Evolutionary conservation across 805 yeast genomes (phyloP), one percentile per base, ranked within the genome.

Genomic region (Kregervanrija pseudodelftensis): DNA sequence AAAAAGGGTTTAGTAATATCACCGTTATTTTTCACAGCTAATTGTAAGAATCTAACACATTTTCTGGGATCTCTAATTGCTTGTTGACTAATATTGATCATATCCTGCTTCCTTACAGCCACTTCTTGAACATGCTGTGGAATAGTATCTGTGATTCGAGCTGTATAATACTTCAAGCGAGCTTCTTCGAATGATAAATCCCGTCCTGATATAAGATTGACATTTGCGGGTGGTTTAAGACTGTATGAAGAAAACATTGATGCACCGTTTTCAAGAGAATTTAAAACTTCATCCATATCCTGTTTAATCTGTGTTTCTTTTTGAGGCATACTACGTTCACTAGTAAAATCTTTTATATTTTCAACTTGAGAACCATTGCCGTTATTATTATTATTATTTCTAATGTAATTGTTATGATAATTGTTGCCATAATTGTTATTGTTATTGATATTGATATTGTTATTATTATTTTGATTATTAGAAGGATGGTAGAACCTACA

Each of bases 21-120:
- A 5, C 16, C 38, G 11, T 43, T 31, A 8, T 64, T 65, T 45
- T 63, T 57, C 7, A 74, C 69, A 5, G 74, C 63, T 15, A 68
- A 51, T 47, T 80, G 84, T n/a, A 73, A 56, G 56, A 71, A 80
- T 40, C 84, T 65, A 1, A 81, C 82, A 7, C 82, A 84, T 51
- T 70, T 68, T 16, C 64, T 61, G 2, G 75, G 57, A 44, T 76
- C 73, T 0, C 58, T 59, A 9, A 54, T 55, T 3, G 79, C 40
- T 37, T 63, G 67, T 1, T 59, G 45, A 1, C 72, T 46, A 47
- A 78, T 72, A 38, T 60, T 61, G 33, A 63, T 58, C 75, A 73
- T 72, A 50, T 80, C 84, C 11, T 60, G 57, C 15, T 59, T 60
- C 53, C 84, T 64, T 3, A 71, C 66, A 2, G 53, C 52, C 36